Base-by-base conservation (phyloP, 1,284 basidiomycete species). In the Gymnopus androsaceus region DNA sequence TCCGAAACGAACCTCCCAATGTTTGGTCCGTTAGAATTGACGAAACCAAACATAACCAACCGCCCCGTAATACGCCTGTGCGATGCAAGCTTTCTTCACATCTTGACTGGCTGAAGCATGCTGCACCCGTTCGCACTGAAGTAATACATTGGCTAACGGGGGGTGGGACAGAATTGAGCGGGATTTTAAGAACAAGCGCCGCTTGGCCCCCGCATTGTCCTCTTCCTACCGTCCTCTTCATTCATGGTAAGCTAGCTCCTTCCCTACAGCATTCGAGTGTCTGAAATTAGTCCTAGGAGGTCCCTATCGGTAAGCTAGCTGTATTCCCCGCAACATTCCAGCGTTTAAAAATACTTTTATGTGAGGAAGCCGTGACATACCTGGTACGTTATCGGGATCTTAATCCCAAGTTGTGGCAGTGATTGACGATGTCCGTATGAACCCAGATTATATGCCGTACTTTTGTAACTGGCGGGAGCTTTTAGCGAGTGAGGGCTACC, bases 401-500 rank as follows among this genome's bases (percentile, higher is more conserved):
- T 15, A 14, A 37, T 17, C 11, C 19, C 46, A 36, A 17, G 17
- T 27, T 27, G 19, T 36, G 37, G 37, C 23, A 27, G 38, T 41
- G 15, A 27, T 19, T 51, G 12, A 51, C 34, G 11, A 14, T 27
- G 9, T 4, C n/a, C 7, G 9, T 30, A 27, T 42, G 34, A 19
- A 7, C 21, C 14, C 40, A 69, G 69, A 72, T 59, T 70, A 67
- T 57, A 72, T 72, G 70, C 69, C 69, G 25, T 71, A 72, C 48
- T 69, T 68, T 55, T 68, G 67, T 57, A 69, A 69, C 54, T 72
- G 69, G 69, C 64, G 70, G 12, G 70, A 72, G 41, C 55, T 68
- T 28, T 59, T 69, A 14, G 68, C 69, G 5, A 67, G 64, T 50
- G 63, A 65, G 14, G 70, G 69, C 21, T 72, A 68, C 55, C 60